Evolutionary conservation across 2,329 filamentous ascomycete species (phyloP).

Genomic region (Clarireedia paspali): DNA sequence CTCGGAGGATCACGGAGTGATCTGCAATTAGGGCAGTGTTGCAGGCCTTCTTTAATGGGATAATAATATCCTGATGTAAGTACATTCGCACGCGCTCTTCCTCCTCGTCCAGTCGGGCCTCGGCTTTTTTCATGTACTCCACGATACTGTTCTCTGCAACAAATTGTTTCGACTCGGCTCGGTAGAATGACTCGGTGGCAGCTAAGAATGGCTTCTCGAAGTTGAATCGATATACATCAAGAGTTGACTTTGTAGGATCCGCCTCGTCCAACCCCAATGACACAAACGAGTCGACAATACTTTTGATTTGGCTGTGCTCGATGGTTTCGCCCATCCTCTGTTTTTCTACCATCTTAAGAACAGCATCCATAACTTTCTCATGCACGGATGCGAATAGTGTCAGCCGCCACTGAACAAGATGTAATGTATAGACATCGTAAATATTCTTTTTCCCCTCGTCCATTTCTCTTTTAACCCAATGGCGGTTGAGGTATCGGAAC

Average conservation of each 20-base stretch:
- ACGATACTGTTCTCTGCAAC: slow-evolving; percentile 95
- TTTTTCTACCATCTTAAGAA: slow-evolving; percentile 91
- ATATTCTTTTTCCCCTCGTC: slow-evolving; percentile 98
- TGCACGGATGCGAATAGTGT: slow-evolving; percentile 83
- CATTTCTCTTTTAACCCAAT: slow-evolving; percentile 99
- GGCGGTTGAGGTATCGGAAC: slow-evolving; percentile 91
- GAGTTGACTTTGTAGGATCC: slow-evolving; percentile 85
- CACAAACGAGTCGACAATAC: slow-evolving; percentile 92
- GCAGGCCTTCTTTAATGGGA: slow-evolving; percentile 77
- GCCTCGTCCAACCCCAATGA: slow-evolving; percentile 90
- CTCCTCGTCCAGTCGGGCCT: slow-evolving; percentile 80
- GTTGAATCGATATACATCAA: slow-evolving; percentile 87
- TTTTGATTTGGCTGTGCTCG: slow-evolving; percentile 93
- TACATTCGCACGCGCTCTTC: slow-evolving; percentile 90
- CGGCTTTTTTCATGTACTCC: slow-evolving; percentile 99
- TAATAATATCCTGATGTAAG: slow-evolving; percentile 81
- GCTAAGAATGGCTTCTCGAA: slow-evolving; percentile 90
- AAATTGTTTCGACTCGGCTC: slow-evolving; percentile 87
- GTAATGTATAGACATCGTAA: slow-evolving; percentile 95
- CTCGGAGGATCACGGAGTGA: slow-evolving; percentile 76
- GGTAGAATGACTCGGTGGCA: slow-evolving; percentile 79
- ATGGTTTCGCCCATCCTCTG: slow-evolving; percentile 97
- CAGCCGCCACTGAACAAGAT: slow-evolving; percentile 90
- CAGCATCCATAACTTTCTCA: slow-evolving; percentile 86
- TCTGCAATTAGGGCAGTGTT: slow-evolving; percentile 84